These are phyloP conservation scores for Aspergillus sp. DNA, from an alignment of 2,329 filamentous ascomycete genomes.

Conservation along the genomic window DNA sequence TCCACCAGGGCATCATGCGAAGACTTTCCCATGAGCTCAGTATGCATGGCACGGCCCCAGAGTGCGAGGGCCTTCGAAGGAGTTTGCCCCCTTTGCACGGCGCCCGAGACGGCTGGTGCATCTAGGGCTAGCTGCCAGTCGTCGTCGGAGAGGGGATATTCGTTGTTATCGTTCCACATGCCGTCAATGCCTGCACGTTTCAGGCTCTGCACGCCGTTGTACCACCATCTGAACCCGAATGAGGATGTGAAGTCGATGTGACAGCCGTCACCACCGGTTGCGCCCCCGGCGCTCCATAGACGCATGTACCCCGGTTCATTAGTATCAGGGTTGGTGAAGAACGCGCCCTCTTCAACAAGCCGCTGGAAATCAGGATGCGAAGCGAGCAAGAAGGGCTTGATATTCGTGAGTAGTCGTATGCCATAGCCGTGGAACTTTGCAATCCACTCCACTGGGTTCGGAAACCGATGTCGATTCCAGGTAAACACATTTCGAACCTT, in stretches of 20 bases:
- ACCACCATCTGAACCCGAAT: constrained; percentile 64
- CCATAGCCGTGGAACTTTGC: constrained; percentile 54
- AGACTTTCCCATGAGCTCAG: constrained; percentile 62
- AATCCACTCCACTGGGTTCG: constrained; percentile 57
- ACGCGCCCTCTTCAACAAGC: constrained; percentile 49
- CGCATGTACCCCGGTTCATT: constrained; percentile 49
- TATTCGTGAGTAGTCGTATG: constrained; percentile 61
- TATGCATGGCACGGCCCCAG: constrained; percentile 62
- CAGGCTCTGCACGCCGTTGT: constrained; percentile 55
- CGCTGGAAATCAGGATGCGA: constrained; percentile 60
- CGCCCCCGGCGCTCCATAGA: constrained; percentile 65
- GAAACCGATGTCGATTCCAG: constrained; percentile 64
- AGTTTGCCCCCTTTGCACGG: constrained; percentile 22
- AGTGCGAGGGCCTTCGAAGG: constrained; percentile 50
- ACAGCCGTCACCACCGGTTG: constrained; percentile 59
- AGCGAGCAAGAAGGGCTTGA: constrained; percentile 63
- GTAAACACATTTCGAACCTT: constrained; percentile 64
- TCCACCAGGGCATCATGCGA: constrained; percentile 60
- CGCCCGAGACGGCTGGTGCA: constrained; percentile 30
- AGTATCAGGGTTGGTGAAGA: constrained; percentile 56
- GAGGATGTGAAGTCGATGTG: constrained; percentile 66
- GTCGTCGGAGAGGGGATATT: constrained; percentile 60
- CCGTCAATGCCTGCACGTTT: constrained; percentile 59
- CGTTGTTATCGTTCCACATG: constrained; percentile 76
- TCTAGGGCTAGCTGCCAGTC: constrained; percentile 56